Base-by-base conservation (phyloP, 768 basidiomycete genomes). In the Hemileccinum impolitum region DNA sequence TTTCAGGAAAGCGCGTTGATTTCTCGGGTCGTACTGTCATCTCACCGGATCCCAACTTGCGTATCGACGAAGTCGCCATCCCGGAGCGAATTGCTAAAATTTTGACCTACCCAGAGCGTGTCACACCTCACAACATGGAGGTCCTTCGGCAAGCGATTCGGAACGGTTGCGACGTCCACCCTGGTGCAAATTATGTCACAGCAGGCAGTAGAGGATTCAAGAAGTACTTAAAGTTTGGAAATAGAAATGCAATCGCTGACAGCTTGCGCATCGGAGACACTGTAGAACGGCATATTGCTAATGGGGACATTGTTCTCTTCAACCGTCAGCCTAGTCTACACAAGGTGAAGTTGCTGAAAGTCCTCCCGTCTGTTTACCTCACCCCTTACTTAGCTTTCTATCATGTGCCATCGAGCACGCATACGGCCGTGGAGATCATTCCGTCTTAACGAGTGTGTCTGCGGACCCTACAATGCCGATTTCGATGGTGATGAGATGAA, bases 401-500 rank as follows among this genome's bases (percentile, higher is more conserved):
- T 99, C 66, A 98, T 99, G 93, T 96, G 94, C 64, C 96, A 99
- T 71, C 77, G 94, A 51, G 94, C 90, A 50, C 95, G 95, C 77
- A 80, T 99, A 47, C 78, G 96, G 26, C 96, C 96, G 19, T 99
- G 96, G 96, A 76, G 95, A 55, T 90, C 96, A 1, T 97, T 99
- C 74, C 80, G 96, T 28, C 72, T 99, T 48, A 99, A 99, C 63
- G 96, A 99, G 66, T 99, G 96, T 81, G 96, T 97, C 9, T 99
- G 96, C 70, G 94, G 91, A 40, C 96, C 96, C 8, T 98, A 97
- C 71, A 97, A 97, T 63, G 96, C 96, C 42, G 96, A 99, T 75
- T 99, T 99, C 56, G 96, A 99, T 65, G 96, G 96, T 53, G 96
- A 99, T 65, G 96, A 99, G 68, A 99, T 99, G 96, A 99, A 99